These are phyloP conservation scores for Brachypodium distachyon DNA, from an alignment of 202 grass and related monocot genomes.

Conservation along the genomic window DNA sequence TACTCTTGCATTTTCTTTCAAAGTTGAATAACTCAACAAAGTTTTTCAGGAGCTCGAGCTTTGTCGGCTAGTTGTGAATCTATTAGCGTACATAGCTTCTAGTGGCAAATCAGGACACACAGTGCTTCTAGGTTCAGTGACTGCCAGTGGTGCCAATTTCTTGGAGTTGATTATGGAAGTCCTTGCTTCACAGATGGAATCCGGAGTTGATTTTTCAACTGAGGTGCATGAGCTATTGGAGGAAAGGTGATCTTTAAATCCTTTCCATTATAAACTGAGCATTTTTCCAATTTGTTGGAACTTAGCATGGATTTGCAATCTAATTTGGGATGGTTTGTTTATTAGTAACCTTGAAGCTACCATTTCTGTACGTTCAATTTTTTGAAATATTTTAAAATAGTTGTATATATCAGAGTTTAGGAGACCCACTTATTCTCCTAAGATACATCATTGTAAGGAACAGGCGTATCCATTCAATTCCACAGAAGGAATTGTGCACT, in stretches of 20 bases:
- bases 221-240: slow-evolving; percentile 32
- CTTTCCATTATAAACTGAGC: background rate
- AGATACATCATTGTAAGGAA: background rate
- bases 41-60: slow-evolving; percentile 76
- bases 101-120: slow-evolving; percentile 64
- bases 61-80: slow-evolving; percentile 55
- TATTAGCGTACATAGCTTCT: slow-evolving; percentile 87
- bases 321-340: background rate
- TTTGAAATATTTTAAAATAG: background rate
- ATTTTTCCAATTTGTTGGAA: background rate
- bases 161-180: slow-evolving; percentile 68
- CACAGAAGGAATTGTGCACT: no score
- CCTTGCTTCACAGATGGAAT: slow-evolving; percentile 68
- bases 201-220: slow-evolving; percentile 6
- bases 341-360: background rate
- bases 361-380: background rate
- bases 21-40: background rate
- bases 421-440: background rate
- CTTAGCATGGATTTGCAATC: background rate
- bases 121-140: slow-evolving; percentile 53
- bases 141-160: slow-evolving; percentile 38
- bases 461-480: background rate
- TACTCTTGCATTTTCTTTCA: background rate
- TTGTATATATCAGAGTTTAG: background rate
- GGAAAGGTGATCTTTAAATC: slow-evolving; percentile 61